Base-by-base conservation (phyloP, 352 stramenopile genomes). In the Pythium rishiriense region DNA sequence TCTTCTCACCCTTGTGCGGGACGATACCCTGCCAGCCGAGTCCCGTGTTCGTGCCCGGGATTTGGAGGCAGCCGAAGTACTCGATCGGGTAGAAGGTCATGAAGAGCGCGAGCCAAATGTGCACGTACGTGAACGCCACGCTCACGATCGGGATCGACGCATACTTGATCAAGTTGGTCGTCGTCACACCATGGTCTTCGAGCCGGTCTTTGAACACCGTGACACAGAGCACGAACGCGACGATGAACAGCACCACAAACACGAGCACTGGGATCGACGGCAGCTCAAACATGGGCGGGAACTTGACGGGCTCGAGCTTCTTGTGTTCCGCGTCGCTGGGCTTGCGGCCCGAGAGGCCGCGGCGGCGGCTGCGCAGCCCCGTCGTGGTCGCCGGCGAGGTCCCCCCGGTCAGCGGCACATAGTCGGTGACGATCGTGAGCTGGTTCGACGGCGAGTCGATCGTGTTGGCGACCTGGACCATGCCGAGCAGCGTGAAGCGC, bases 61-160 rank as follows among this genome's bases (percentile, higher is more conserved):
- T 88, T 73, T 96, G 91, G 57, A 97, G 73, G 28, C 88, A 94
- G 21, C 96, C 97, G 28, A 84, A 72, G 70, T 98, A 99, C 47
- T 98, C 73, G 35, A 99, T 79, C 7, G 97, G 97, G 72, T 98
- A 97, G 74, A 99, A 99, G 33, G 98, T 99, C 90, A 98, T 98
- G 79, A 95, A 99, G 3, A 99, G 76, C 35, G 97, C 97, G 58
- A 98, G 72, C 79, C 96, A 97, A 76, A 98, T 98, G 72, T 98
- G 97, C 41, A 97, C 72, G 64, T 98, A 98, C 41, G 94, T 98
- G 62, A 98, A 97, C 15, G 84, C 74, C 29, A 96, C 87, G 33
- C 85, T 93, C 19, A 97, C 91, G 48, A 91, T 65, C 5, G 86
- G 87, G 58, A 96, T 96, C 6, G 83, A 93, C 28, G 81, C 85